phyloP scores from a whole-genome alignment of 257 asterid species.

The Leonotis leonurus region DNA sequence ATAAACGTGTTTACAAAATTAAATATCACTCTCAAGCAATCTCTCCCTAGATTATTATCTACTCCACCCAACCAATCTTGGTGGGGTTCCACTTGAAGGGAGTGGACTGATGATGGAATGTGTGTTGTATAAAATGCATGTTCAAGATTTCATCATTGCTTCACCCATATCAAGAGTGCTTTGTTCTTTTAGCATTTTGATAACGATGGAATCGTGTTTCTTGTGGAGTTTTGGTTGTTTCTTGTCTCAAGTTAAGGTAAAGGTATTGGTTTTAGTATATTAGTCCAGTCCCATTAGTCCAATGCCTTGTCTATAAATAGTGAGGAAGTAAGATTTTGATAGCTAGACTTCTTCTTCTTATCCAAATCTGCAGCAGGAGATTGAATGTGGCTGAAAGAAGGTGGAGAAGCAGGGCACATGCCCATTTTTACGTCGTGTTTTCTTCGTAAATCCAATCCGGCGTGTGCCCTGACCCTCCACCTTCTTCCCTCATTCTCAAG shows the following conservation, averaged over 20 bases:
- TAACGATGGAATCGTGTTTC: not conserved
- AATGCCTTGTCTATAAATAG: too few relatives aligned
- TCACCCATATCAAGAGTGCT: constrained; percentile 1
- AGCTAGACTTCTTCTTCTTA: not conserved
- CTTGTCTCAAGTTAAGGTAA: not conserved
- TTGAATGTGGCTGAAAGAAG: constrained; percentile 28
- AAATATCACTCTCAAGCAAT: not conserved
- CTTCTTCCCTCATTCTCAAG: constrained; percentile 23
- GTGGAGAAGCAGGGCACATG: constrained; percentile 56
- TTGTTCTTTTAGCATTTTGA: not conserved
- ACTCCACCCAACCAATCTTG: constrained; percentile 23
- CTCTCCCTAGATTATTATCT: constrained; percentile 9
- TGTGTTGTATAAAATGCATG: constrained; percentile 4
- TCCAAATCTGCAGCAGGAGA: not conserved
- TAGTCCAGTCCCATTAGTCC: too few relatives aligned
- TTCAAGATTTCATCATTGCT: constrained; percentile 10
- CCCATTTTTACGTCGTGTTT: constrained; percentile 4
- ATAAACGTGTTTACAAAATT: not conserved
- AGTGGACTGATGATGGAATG: constrained; percentile 12
- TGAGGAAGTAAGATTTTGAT: not conserved
- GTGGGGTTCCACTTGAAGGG: constrained; percentile 12
- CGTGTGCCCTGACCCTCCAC: constrained; percentile 37
- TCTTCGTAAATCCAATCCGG: constrained; percentile 7
- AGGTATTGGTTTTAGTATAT: not conserved
- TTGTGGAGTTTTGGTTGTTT: constrained; percentile 6